phyloP scores from a whole-genome alignment of 2,329 filamentous ascomycete species.

The Exophiala alcalophila region DNA sequence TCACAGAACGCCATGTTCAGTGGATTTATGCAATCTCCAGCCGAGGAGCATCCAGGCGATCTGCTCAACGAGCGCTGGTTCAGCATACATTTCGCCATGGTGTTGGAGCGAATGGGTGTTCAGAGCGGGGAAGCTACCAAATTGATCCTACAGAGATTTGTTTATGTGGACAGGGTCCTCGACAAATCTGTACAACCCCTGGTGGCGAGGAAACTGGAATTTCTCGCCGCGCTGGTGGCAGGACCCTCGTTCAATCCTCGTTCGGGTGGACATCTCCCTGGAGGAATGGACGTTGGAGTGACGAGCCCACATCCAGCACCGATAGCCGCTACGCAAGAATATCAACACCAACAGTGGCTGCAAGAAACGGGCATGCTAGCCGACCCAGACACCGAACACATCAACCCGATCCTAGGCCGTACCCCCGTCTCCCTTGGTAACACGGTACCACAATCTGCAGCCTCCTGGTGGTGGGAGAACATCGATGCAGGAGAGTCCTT shows the following conservation, averaged over 20 bases:
- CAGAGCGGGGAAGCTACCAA: conserved; percentile 9
- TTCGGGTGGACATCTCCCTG: too few species aligned
- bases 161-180: conserved; percentile 8
- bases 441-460: too few species aligned
- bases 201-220: conserved; percentile 9
- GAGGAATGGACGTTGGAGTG: too few species aligned
- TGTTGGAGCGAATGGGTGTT: conserved; percentile 8
- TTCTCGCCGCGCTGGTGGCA: conserved; percentile 5
- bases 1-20: conserved; percentile 1
- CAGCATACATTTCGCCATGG: conserved; percentile 18
- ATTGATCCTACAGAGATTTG: conserved; percentile 8
- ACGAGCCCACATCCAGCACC: too few species aligned
- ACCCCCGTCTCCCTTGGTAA: too few species aligned
- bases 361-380: too few species aligned
- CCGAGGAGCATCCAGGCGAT: conserved; percentile 3
- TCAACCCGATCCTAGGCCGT: too few species aligned
- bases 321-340: too few species aligned
- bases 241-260: too few species aligned
- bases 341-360: too few species aligned
- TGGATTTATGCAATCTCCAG: conserved; percentile 6
- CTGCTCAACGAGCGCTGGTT: conserved; percentile 17
- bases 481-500: conserved; percentile 1
- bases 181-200: conserved; percentile 8
- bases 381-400: too few species aligned
- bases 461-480: too few species aligned